Evolutionary conservation across 257 asterid species (phyloP), one percentile per base, ranked within the genome.

Genomic region (Paulownia fortunei): DNA sequence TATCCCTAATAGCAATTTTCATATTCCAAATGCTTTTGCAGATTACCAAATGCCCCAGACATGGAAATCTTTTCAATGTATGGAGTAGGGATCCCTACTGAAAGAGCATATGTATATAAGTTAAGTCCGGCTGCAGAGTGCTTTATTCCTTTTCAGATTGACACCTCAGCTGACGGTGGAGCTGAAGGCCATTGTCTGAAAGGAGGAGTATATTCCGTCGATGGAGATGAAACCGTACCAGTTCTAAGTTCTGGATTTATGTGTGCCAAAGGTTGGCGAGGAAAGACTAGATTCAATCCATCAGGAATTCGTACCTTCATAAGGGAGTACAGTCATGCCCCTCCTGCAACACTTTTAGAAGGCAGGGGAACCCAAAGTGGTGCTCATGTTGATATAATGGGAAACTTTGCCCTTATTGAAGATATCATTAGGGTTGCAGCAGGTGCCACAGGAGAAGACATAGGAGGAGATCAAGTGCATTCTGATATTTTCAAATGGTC

Each of bases 51-150:
- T 54, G 97, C 97, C 74, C 91, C 97, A 7, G 89, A 81, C 39
- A 94, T 94, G 97, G 97, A 94, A 76, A 87, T 92, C 15, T 90
- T 88, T 83, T 92, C 98, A 13, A 87, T 94, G 92, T 94, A 94
- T 46, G 98, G 98, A 76, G 97, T 94, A 69, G 98, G 98, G 49
- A 82, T 94, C 37, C 98, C 97, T 6, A 92, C 98, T 9, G 98
- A 94, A 86, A 76, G 97, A 82, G 95, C 97, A 44, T 94, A 94
- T 61, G 85, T 94, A 21, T 92, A 94, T 82, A 92, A 88, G 81
- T 79, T 85, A 42, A 86, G 92, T 84, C 83, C 92, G 73, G 82
- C 79, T 34, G 66, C 88, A 23, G 96, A 90, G 62, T 92, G 97
- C 85, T 74, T 77, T 49, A 91, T 91, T 27, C 97, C 97, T 71